Base-by-base conservation (phyloP, 2,329 filamentous ascomycete species). In the Penicillium thymicola region DNA sequence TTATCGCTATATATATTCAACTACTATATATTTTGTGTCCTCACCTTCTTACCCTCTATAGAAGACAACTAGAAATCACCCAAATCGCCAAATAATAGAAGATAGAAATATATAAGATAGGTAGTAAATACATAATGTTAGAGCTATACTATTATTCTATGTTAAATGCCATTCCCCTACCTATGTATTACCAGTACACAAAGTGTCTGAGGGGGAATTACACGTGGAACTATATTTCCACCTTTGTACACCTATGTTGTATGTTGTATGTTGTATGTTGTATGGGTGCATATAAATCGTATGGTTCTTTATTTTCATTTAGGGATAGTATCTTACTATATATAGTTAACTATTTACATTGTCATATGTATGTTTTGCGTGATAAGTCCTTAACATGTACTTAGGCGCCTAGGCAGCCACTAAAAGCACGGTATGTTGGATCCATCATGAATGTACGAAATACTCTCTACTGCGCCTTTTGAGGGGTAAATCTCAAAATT, bases 401-500 rank as follows among this genome's bases (percentile, higher is more conserved):
- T 30, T 30, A 30, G 11, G 28, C 28, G 28, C 30, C 30, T 32
- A 32, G 30, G 11, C 30, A 32, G 30, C 30, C 30, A 32, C 30
- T 32, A 32, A 32, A 32, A 32, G 5, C 30, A 13, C 30, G 11
- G 30, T 32, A 32, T 32, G 11, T 32, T 13, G 3, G 38, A 42
- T n/a, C n/a, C n/a, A n/a, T 42, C 36, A n/a, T 4, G 36, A 37
- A 34, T 34, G 30, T 36, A 18, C n/a, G 4, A 16, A 16, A n/a
- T 28, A 44, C 21, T 21, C 21, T 21, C 21, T 21, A 21, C 32
- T 46, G 41, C 34, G 40, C 40, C 40, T 38, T 52, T 52, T 36
- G 47, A 55, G 47, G 47, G 53, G 53, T 16, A 44, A 41, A 40
- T 21, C 34, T 48, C 4, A 37, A 37, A 30, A 41, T n/a, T 47